These are phyloP conservation scores for Ogataea allantospora DNA, from an alignment of 805 yeast species.

Conservation along the genomic window DNA sequence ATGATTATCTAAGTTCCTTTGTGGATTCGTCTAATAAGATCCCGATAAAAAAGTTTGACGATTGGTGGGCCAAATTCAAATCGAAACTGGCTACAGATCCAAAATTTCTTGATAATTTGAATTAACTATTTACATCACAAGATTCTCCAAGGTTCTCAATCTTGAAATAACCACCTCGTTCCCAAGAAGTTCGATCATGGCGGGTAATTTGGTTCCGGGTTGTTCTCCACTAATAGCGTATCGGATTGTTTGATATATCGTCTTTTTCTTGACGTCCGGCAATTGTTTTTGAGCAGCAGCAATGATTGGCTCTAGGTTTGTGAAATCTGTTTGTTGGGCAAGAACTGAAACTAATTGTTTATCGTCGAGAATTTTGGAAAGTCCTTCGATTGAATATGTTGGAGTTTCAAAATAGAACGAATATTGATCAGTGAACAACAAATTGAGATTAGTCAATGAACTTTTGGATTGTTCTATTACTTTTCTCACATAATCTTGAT, in stretches of 20 bases:
- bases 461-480: conserved; percentile 47
- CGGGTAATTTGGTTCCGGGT: conserved; percentile 68
- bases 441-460: conserved; percentile 52
- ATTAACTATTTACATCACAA: conserved; percentile 13
- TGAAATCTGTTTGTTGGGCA: conserved; percentile 8
- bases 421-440: conserved; percentile 44
- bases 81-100: conserved; percentile 77
- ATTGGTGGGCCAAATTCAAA: conserved; percentile 94
- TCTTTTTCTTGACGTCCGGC: conserved; percentile 34
- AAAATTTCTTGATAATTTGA: conserved; percentile 60
- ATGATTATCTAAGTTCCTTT: conserved; percentile 87
- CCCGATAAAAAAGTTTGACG: conserved; percentile 81
- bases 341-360: conserved; percentile 10
- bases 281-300: conserved; percentile 2
- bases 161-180: conserved; percentile 28
- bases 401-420: conserved; percentile 47
- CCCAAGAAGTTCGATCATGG: conserved; percentile 57
- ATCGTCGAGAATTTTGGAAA: conserved; percentile 9
- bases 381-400: conserved; percentile 26
- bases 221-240: conserved; percentile 67
- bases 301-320: conserved; percentile 14
- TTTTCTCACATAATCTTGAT: conserved; percentile 34
- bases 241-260: conserved; percentile 57
- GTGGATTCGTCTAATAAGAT: conserved; percentile 78
- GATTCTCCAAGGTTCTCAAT: not conserved